These are phyloP conservation scores for Chlamydomonas sp. DNA, from an alignment of 139 green algal genomes.

Conservation along the genomic window DNA sequence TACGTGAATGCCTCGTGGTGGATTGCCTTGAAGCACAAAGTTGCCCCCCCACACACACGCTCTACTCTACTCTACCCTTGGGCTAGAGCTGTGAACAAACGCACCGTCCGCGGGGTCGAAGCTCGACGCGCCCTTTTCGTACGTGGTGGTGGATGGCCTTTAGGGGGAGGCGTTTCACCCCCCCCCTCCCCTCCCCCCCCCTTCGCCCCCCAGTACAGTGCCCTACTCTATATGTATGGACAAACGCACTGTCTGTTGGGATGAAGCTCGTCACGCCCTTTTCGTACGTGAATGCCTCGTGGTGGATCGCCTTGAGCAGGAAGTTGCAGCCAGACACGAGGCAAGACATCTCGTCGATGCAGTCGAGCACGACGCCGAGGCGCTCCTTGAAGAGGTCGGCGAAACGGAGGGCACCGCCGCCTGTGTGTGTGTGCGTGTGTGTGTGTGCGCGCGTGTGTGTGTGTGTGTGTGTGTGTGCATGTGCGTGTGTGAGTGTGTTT, in stretches of 20 bases:
- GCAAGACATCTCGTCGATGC: conserved; percentile 91
- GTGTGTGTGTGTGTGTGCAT: neutral
- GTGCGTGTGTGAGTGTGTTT: too few species aligned
- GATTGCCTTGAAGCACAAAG: conserved; percentile 92
- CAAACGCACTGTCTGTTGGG: conserved; percentile 39
- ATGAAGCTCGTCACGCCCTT: conserved; percentile 54
- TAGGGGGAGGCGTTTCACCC: neutral
- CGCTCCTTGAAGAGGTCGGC: conserved; percentile 78
- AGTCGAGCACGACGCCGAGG: conserved; percentile 85
- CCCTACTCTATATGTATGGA: neutral
- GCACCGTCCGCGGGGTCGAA: too few species aligned
- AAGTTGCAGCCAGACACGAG: conserved; percentile 87
- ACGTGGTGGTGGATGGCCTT: neutral
- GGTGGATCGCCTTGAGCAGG: conserved; percentile 82
- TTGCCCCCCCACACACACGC: conserved; percentile 81
- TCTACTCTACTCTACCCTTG: too few species aligned
- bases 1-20: conserved; percentile 91
- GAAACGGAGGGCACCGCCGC: conserved; percentile 83
- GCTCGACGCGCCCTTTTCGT: too few species aligned
- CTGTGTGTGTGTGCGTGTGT: too few species aligned
- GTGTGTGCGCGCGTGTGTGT: too few species aligned
- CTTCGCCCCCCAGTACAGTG: neutral
- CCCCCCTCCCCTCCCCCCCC: neutral
- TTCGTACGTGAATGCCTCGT: conserved; percentile 91
- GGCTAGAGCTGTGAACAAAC: too few species aligned